Evolutionary conservation across 1,139 yeast genomes (phyloP).

Genomic region (Geotrichum australiense): DNA sequence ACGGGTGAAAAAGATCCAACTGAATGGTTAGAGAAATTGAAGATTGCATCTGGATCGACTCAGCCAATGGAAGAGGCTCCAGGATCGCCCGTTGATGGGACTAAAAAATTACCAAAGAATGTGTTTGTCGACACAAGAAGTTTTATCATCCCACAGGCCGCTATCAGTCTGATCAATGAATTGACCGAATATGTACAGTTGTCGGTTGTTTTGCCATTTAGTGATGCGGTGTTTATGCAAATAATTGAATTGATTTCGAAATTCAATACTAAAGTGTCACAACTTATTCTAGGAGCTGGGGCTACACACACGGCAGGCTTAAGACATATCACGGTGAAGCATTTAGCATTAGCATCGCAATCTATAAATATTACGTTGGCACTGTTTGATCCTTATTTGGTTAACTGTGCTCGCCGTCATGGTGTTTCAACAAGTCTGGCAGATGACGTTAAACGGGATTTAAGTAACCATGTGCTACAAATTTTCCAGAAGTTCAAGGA

Average conservation of each 20-base stretch:
- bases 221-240: constrained; percentile 34
- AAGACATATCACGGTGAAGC: constrained; percentile 69
- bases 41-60: constrained; percentile 12
- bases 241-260: constrained; percentile 47
- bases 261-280: constrained; percentile 51
- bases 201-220: constrained; percentile 44
- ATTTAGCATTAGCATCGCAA: constrained; percentile 64
- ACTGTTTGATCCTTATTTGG: constrained; percentile 35
- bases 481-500: constrained; percentile 60
- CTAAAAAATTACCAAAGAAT: constrained; percentile 25
- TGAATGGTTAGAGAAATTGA: constrained; percentile 39
- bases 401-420: constrained; percentile 28
- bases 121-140: constrained; percentile 34
- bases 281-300: constrained; percentile 67
- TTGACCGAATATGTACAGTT: constrained; percentile 47
- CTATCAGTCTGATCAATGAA: constrained; percentile 35
- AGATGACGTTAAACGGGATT: constrained; percentile 32
- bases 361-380: constrained; percentile 41
- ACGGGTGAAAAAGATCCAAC: constrained; percentile 46
- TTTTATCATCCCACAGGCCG: constrained; percentile 35
- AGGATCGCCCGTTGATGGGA: constrained; percentile 5
- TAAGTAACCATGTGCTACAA: constrained; percentile 58
- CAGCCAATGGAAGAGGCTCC: constrained; percentile 2
- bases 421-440: constrained; percentile 18
- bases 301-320: constrained; percentile 63